These are phyloP conservation scores for Candida mesenterica DNA, from an alignment of 1,139 yeast species.

Conservation along the genomic window DNA sequence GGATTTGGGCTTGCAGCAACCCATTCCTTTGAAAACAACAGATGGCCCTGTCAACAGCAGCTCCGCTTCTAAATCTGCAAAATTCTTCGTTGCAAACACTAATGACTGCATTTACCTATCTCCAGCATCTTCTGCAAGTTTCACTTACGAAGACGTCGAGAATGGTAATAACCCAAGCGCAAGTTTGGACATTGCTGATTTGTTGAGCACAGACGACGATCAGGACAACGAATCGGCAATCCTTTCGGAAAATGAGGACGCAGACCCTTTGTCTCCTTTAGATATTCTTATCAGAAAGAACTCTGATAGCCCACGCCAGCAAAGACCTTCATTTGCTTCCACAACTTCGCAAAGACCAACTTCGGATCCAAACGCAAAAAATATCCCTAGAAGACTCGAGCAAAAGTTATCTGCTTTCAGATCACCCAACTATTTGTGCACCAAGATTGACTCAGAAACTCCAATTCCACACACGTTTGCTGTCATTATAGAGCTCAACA, in stretches of 20 bases:
- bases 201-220: conserved; percentile 9
- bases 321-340: conserved; percentile 7
- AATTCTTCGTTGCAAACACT: conserved; percentile 39
- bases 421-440: conserved; percentile 41
- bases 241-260: conserved; percentile 11
- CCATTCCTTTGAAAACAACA: conserved; percentile 34
- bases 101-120: conserved; percentile 44
- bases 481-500: conserved; percentile 38
- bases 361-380: conserved; percentile 11
- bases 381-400: conserved; percentile 12
- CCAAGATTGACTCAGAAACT: conserved; percentile 40
- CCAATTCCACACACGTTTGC: conserved; percentile 51
- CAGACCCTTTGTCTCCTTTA: conserved; percentile 2
- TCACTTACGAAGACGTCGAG: conserved; percentile 47
- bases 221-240: conserved; percentile 11
- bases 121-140: conserved; percentile 43
- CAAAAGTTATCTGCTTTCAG: conserved; percentile 21
- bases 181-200: conserved; percentile 10
- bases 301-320: conserved; percentile 1
- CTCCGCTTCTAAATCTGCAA: conserved; percentile 28
- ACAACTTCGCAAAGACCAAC: conserved; percentile 5
- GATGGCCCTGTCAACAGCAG: conserved; percentile 20
- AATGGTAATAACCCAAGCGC: conserved; percentile 24
- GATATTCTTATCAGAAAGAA: neutral
- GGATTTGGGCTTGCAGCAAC: conserved; percentile 44